A percentile compares a stretch with the other conserved stretches of the same genome.
Conservation (phyloP, 805 yeast genomes). For the Wickerhamomyces mucosus region DNA sequence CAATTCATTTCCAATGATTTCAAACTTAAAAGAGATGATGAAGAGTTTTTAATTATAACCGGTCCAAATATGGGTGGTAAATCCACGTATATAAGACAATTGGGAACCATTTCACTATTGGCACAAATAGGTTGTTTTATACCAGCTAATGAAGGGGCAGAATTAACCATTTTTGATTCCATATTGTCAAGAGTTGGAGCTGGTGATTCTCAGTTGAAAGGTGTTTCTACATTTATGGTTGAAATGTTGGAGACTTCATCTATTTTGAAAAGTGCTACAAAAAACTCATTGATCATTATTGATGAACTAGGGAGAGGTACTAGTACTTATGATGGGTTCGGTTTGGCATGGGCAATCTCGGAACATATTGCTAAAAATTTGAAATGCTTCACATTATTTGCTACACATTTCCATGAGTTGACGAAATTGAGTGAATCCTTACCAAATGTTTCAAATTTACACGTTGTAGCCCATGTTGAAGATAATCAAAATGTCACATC, state of each 20-base stretch:
- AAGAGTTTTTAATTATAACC: slow-evolving; percentile 77
- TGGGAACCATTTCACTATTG: slow-evolving; percentile 80
- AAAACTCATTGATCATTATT: slow-evolving; percentile 72
- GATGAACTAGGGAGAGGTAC: slow-evolving; percentile 88
- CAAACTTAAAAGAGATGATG: slow-evolving; percentile 40
- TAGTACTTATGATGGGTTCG: slow-evolving; percentile 92
- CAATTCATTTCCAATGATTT: slow-evolving; percentile 90
- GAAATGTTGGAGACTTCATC: slow-evolving; percentile 94
- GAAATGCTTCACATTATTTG: slow-evolving; percentile 78
- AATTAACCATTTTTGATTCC: slow-evolving; percentile 79
- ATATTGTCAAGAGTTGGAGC: slow-evolving; percentile 97
- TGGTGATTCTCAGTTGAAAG: slow-evolving; percentile 94
- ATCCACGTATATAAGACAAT: slow-evolving; percentile 83
- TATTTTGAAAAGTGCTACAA: slow-evolving; percentile 70
- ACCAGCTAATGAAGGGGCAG: slow-evolving; percentile 65
- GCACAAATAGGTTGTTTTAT: slow-evolving; percentile 86
- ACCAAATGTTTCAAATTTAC: slow-evolving; percentile 66
- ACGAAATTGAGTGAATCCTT: slow-evolving; percentile 65
- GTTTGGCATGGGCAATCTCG: slow-evolving; percentile 93
- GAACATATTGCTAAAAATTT: slow-evolving; percentile 69
- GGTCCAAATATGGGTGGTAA: slow-evolving; percentile 99
- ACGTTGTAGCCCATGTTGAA: slow-evolving; percentile 88
- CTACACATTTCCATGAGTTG: slow-evolving; percentile 95
- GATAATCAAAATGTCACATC: slow-evolving; percentile 25
- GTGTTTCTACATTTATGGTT: slow-evolving; percentile 92